Evolutionary conservation across 352 stramenopile species (phyloP).

Genomic region (Phytophthora sp.): DNA sequence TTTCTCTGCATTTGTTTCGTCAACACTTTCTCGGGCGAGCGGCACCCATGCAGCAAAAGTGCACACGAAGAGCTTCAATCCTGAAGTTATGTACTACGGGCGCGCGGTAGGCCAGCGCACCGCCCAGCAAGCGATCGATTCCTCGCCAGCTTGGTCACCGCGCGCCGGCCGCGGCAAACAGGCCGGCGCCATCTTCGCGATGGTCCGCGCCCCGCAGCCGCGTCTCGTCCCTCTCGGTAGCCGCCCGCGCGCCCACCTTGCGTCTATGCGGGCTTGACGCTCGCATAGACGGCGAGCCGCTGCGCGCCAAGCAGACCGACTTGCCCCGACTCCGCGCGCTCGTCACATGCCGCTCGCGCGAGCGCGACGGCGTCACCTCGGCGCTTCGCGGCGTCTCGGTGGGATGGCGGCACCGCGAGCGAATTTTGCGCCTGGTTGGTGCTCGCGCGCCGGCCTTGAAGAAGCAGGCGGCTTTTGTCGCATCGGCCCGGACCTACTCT

Average conservation of each 20-base stretch:
- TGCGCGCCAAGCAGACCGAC: background rate
- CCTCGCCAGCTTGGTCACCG: too few species aligned
- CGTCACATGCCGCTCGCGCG: background rate
- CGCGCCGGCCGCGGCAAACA: too few species aligned
- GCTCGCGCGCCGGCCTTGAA: background rate
- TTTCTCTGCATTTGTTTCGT: background rate
- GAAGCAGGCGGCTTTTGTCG: background rate
- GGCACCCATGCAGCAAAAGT: background rate
- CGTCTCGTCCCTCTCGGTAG: background rate
- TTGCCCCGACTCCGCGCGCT: slow-evolving; percentile 1
- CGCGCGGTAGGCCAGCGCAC: background rate
- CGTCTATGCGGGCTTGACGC: background rate
- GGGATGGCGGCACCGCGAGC: background rate
- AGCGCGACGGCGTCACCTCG: background rate
- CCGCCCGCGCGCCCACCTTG: background rate
- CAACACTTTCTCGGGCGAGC: too few species aligned
- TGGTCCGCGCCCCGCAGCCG: background rate
- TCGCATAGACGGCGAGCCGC: background rate
- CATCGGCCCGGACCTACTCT: background rate
- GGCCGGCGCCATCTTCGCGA: background rate
- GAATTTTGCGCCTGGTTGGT: background rate
- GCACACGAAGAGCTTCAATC: background rate
- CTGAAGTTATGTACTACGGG: background rate
- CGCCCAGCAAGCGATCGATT: background rate
- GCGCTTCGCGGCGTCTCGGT: too few species aligned